These are phyloP conservation scores for Echeveria elegans DNA, from an alignment of 164 flowering plant species.

Conservation along the genomic window DNA sequence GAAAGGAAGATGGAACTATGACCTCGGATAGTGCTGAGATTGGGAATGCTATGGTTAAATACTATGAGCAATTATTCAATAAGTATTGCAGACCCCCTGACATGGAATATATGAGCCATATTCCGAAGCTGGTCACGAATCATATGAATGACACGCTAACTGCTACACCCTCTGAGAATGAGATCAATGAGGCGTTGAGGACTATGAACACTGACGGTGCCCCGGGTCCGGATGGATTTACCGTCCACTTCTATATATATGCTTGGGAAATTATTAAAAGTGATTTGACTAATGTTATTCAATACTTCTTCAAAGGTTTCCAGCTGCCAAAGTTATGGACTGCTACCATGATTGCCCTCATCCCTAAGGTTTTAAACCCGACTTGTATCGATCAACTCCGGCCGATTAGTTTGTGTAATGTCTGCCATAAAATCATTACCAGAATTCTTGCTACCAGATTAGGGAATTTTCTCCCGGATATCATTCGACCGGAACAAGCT, in stretches of 20 bases:
- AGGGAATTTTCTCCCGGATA: background rate
- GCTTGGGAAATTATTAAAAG: background rate
- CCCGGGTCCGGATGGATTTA: background rate
- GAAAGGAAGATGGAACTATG: too few relatives aligned
- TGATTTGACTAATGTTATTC: background rate
- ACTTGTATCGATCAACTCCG: background rate
- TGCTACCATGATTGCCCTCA: background rate
- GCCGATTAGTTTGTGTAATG: constrained; percentile 4
- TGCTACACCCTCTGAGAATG: background rate
- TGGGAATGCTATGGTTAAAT: too few relatives aligned
- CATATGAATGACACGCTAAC: background rate
- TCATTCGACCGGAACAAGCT: background rate
- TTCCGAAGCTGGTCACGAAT: background rate
- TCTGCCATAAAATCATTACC: background rate
- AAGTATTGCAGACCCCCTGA: too few relatives aligned
- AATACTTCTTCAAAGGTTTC: background rate
- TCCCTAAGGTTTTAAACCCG: background rate
- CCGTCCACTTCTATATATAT: background rate
- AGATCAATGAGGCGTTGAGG: background rate
- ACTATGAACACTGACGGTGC: background rate
- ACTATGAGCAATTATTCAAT: too few relatives aligned
- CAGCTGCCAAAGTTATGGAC: background rate
- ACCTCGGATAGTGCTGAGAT: too few relatives aligned
- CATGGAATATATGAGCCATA: too few relatives aligned
- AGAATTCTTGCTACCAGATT: background rate